phyloP scores from a whole-genome alignment of 345 rosid species.

The Populus simonii region DNA sequence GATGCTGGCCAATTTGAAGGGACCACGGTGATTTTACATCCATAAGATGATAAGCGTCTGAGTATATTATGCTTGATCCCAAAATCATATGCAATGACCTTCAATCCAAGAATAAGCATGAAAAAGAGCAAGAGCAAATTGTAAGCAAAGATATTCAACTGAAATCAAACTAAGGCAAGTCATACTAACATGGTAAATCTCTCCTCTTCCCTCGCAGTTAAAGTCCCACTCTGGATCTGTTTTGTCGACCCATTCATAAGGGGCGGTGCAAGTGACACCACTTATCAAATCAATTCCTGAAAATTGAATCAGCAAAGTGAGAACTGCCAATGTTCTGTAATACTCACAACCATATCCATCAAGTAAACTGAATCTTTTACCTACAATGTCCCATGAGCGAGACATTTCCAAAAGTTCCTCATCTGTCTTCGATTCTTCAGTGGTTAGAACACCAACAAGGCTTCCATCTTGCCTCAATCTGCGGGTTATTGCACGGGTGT shows the following conservation, averaged over 20 bases:
- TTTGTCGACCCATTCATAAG: slow-evolving; percentile 77
- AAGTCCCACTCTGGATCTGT: slow-evolving; percentile 82
- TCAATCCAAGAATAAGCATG: slow-evolving; percentile 17
- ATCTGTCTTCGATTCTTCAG: slow-evolving; percentile 69
- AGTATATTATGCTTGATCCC: slow-evolving; percentile 93
- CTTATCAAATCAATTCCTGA: slow-evolving; percentile 88
- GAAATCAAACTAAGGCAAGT: slow-evolving; percentile 5
- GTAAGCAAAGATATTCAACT: slow-evolving; percentile 7
- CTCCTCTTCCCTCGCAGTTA: slow-evolving; percentile 41
- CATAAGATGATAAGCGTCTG: slow-evolving; percentile 75
- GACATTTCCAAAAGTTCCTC: slow-evolving; percentile 81
- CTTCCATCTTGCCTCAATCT: slow-evolving; percentile 95
- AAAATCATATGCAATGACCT: slow-evolving; percentile 89
- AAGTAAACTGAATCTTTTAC: slow-evolving; percentile 31
- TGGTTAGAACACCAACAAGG: slow-evolving; percentile 90
- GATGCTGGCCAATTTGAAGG: slow-evolving; percentile 91
- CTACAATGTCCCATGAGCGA: slow-evolving; percentile 84
- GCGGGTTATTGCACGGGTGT: slow-evolving; percentile 92
- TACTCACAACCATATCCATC: background rate
- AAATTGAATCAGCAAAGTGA: slow-evolving; percentile 13
- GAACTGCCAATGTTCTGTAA: background rate
- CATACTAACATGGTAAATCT: slow-evolving; percentile 53
- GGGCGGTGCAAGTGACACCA: slow-evolving; percentile 68
- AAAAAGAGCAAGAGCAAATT: slow-evolving; percentile 12
- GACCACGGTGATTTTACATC: slow-evolving; percentile 84